Evolutionary conservation across 176 grass and related monocot species (phyloP), one percentile per base, ranked within the genome.

Genomic region (Triticum turgidum): DNA sequence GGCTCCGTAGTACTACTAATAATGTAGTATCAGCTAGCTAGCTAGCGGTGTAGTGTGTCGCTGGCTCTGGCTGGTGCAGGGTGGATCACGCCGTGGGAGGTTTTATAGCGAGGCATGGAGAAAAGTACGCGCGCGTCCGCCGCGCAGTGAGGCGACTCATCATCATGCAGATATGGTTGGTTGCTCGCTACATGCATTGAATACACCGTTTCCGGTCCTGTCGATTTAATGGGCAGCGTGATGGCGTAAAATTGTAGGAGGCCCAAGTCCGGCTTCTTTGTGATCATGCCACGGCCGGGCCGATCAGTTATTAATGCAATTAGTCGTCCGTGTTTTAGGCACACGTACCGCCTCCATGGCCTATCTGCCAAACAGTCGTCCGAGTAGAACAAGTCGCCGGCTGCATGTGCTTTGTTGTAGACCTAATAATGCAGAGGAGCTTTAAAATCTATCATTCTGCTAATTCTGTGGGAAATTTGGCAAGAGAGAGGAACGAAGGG

Each of bases 21-120:
- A 3, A 59, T 59, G 54, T 58, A 18, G 5, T 52, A 54, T 54
- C 44, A 47, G 44, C 15, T 49, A 54, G 47, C 47, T 15, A 51
- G 51, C 51, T 54, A 54, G 51, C 15, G 51, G 51, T 54, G 51
- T 54, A 54, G 32, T 22, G 13, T 27, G 18, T 39, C 18, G 56
- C 18, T 59, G 21, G 67, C 14, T 11, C 12, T 4, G 11, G 29
- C 37, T 42, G 27, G 22, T 24, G 78, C 47, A 15, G 14, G 25
- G 25, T 9, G 17, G 76, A 7, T 22, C 52, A 63, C 59, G 25
- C 44, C 61, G 42, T 61, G 41, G 61, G 34, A 69, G 65, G 21
- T 65, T 79, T 72, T 64, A 88, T 88, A 88, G 71, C 61, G 56
- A 79, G 27, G 51, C 17, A 20, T 76, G 65, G 65, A 34, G 73